Evolutionary conservation across 2,329 filamentous ascomycete species (phyloP), one percentile per base, ranked within the genome.

Genomic region (Neonectria magnoliae): DNA sequence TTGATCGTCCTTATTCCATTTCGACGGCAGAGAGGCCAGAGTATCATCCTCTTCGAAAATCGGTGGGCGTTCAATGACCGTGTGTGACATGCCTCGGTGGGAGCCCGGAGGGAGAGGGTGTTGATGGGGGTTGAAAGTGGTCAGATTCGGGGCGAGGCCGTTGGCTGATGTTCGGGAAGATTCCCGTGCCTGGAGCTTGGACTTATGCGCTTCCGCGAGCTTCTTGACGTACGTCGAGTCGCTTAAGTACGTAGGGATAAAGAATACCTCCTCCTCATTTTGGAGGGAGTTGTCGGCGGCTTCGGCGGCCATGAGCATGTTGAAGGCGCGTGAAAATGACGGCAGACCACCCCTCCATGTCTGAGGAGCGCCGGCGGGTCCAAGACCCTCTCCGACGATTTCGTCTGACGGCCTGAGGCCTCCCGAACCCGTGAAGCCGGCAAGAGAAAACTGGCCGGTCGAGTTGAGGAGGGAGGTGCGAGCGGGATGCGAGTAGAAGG

Each of bases 1-100:
- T 78, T 93, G 94, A 77, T 98, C 94, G 33, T 87, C 83, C 52
- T 90, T 90, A 71, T 90, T 97, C 94, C 94, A 98, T 73, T 86
- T 87, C 4, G 91, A 90, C 18, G 96, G 96, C 68, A 98, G 84
- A 9, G 91, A 90, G 61, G 87, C 84, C 45, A 93, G 76, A 1
- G 73, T 57, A 22, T 84, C 81, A 53, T 91, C 88, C 36, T 91
- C 87, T 41, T 91, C 87, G 38, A 81, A 75, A 1, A 83, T 79
- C 0, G 90, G 87, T 31, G 88, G 82, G 68, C 92, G 90, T 81
- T 98, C 95, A 71, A 97, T 90, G 65, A 97, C 85, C 74, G 97
- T 93, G 78, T 93, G 93, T 16, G 92, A 89, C 81, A 97, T 88
- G 20, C 93, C 94, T 58, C 92, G 87, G 79, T 97, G 91, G 31